Evolutionary conservation across 1,139 yeast genomes (phyloP).

Genomic region (Debaryomyces fabryi): DNA sequence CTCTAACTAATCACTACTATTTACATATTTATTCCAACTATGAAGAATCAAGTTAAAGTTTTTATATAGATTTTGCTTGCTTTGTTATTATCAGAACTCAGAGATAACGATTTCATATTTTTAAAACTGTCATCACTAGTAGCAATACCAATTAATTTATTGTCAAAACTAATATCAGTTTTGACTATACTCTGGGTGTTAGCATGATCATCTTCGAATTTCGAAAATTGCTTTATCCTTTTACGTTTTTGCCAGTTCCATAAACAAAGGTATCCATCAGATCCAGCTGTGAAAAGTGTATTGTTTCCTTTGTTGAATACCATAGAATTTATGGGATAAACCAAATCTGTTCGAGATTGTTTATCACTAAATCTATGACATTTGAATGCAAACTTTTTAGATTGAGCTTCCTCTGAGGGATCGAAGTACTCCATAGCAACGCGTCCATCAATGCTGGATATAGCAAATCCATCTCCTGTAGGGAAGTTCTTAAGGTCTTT

Average conservation of each 20-base stretch:
- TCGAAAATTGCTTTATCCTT: constrained; percentile 60
- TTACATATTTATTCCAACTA: constrained; percentile 1
- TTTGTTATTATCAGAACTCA: constrained; percentile 13
- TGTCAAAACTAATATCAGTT: constrained; percentile 41
- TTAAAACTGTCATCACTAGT: constrained; percentile 63
- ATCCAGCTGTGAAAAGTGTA: constrained; percentile 74
- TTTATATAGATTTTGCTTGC: constrained; percentile 18
- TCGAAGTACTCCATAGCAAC: constrained; percentile 79
- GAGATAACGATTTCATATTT: constrained; percentile 20
- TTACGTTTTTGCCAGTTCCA: constrained; percentile 76
- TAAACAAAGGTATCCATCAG: constrained; percentile 72
- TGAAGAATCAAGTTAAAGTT: neutral
- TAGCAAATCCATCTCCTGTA: constrained; percentile 62
- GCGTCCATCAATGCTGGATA: constrained; percentile 85
- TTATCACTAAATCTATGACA: constrained; percentile 64
- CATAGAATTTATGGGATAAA: constrained; percentile 76
- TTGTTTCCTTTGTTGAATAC: constrained; percentile 51
- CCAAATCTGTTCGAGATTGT: constrained; percentile 56
- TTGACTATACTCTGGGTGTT: constrained; percentile 45
- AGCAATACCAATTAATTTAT: constrained; percentile 55
- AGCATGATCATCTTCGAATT: constrained; percentile 29
- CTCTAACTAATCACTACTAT: neutral
- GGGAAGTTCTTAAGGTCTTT: constrained; percentile 63
- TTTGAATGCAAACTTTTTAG: constrained; percentile 73
- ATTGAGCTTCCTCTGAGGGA: constrained; percentile 48